Evolutionary conservation across 371 early-diverging fungal genomes (phyloP), one percentile per base, ranked within the genome.

Genomic region (Encephalitozoon cuniculi): DNA sequence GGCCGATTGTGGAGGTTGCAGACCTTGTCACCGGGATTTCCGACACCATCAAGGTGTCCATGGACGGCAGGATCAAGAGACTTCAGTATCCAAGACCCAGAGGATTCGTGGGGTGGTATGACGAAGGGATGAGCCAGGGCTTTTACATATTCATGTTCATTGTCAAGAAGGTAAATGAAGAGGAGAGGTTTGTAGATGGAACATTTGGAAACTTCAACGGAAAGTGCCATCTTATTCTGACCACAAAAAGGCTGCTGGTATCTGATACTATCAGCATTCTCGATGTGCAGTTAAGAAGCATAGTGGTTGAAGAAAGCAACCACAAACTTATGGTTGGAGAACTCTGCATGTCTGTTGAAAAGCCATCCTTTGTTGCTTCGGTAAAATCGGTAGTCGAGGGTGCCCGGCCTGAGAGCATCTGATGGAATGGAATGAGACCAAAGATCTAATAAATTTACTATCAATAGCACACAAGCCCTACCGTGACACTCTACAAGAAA

Each of bases 401-500:
- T 34, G 3, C 1, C 37, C 1, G 34, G 6, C 4, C 4, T 23
- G 2, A 54, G 30, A 30, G 12, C 15, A 59, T 59, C 21, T 0
- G 34, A 6, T 32, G 32, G 12, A 28, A 2, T 26, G 1, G 1
- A 54, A 0, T 4, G 9, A 59, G 34, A 5, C 6, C 28, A 59
- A 32, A 59, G 30, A 37, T 59, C n/a, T 34, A 59, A 37, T 59
- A 54, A 30, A 59, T 59, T 59, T 32, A 59, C 5, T 6, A 34
- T 59, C 15, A 34, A 59, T 32, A 59, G 21, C 28, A 52, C 52
- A 28, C 26, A 26, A 15, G 51, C 51, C 41, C 26, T 12, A 21
- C 26, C 28, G 6, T 44, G 18, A n/a, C 34, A 9, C 18, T 51
- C 86, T 88, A 96, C 88, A 95, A 86, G 88, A 95, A 95, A 86